Base-by-base conservation (phyloP, 495 filamentous ascomycete species). In the Podospora tetraspora region DNA sequence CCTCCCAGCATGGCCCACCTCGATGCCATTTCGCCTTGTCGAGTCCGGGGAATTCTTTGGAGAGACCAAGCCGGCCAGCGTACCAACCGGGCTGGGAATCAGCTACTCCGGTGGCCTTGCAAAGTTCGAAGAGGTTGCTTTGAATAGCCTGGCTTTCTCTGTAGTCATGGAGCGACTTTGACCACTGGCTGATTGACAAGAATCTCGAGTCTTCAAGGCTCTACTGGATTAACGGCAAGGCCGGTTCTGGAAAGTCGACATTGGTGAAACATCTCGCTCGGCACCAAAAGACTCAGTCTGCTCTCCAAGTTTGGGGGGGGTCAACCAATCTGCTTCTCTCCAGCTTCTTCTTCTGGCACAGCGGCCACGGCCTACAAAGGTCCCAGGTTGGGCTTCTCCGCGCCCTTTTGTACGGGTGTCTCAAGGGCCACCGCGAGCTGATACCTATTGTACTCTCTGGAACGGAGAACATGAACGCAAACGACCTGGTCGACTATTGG, bases 171-270 rank as follows among this genome's bases (percentile, higher is more conserved):
- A 64, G 32, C 23, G 24, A 64, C 13, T 64, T 64, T 27, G 6
- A 30, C 27, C 30, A 52, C 22, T 64, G 62, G 62, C 21, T 64
- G 19, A 23, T 34, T 19, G 62, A 21, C 22, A 30, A n/a, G 19
- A 1, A 52, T 24, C 13, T 6, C 13, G 34, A 43, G 19, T 64
- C 62, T 6, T n/a, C 21, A 21, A 27, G 62, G 29, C 22, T 56
- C 21, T 64, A 64, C 62, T 64, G 62, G 62, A 64, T 64, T 21
- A 56, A 52, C 23, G 62, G 62, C 9, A 64, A 64, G 23, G 62
- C 62, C 23, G 62, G 62, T 9, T 57, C 62, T 0, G 62, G 62
- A 21, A 64, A 64, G 62, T 64, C 62, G n/a, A 64, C 62, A 0
- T 25, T 64, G 32, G 29, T 64, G 62, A 56, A 64, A 13, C 37